Evolutionary conservation across 163 green algal species (phyloP).

Genomic region (Coccomyxa subellipsoidea): DNA sequence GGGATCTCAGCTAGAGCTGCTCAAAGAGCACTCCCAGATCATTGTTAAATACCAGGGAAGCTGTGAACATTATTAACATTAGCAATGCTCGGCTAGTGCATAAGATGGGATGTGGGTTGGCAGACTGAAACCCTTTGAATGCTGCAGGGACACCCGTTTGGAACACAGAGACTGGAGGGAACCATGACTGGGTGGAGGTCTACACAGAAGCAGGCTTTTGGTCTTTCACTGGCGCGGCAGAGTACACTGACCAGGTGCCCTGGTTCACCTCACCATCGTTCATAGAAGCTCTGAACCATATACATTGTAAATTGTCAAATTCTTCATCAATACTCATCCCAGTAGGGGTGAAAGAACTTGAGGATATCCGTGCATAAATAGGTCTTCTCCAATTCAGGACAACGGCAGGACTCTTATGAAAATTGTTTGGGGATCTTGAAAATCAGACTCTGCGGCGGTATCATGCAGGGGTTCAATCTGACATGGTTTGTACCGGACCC

Average conservation of each 20-base stretch:
- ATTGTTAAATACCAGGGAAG: too few species aligned
- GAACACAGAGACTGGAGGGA: conserved; percentile 22
- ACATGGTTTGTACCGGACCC: conserved; percentile 53
- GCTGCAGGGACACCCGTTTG: conserved; percentile 11
- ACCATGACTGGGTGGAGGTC: conserved; percentile 47
- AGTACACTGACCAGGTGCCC: conserved; percentile 11
- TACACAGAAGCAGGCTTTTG: conserved; percentile 21
- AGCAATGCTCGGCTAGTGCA: too few species aligned
- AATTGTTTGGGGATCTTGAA: neutral
- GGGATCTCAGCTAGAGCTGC: too few species aligned
- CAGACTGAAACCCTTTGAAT: neutral
- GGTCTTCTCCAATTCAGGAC: too few species aligned
- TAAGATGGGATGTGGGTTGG: too few species aligned
- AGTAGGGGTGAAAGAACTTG: neutral
- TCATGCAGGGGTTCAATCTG: conserved; percentile 17
- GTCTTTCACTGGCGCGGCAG: conserved; percentile 42
- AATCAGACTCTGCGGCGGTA: neutral
- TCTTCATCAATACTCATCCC: neutral
- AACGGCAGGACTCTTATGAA: neutral
- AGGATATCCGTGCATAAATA: neutral
- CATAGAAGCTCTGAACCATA: neutral
- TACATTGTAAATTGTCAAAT: neutral
- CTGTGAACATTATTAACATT: too few species aligned
- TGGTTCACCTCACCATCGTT: neutral
- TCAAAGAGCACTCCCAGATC: too few species aligned